Percentiles rank a stretch among this genome's conserved stretches.
phyloP scores from a whole-genome alignment of 768 basidiomycete genomes.

The Mycena vulgaris region DNA sequence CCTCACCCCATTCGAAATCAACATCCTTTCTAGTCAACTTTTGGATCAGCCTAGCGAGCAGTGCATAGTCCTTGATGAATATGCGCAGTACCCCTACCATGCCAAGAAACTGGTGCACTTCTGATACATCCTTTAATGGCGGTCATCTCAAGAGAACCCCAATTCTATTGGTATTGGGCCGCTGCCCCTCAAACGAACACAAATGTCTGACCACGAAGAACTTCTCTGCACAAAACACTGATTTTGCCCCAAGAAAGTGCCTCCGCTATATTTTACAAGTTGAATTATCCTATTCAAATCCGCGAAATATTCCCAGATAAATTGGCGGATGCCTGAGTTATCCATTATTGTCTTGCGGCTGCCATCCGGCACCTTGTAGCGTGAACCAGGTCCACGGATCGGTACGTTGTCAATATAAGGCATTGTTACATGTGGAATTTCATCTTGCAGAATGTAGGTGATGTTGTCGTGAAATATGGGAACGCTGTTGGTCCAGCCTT shows the following conservation, averaged over 20 bases:
- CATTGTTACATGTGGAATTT: conserved; percentile 45
- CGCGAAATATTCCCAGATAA: conserved; percentile 36
- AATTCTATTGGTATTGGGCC: conserved; percentile 42
- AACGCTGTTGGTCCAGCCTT: conserved; percentile 5
- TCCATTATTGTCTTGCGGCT: not conserved
- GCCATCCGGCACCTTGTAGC: conserved; percentile 31
- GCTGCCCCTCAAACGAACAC: conserved; percentile 44
- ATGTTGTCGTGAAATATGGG: conserved; percentile 50
- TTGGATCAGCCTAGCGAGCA: not conserved
- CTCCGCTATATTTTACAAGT: conserved; percentile 3
- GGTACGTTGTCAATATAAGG: conserved; percentile 50
- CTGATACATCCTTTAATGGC: conserved; percentile 16
- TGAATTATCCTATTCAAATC: conserved; percentile 10
- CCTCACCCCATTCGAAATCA: too few relatives aligned
- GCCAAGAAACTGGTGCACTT: conserved; percentile 32
- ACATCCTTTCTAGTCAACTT: too few relatives aligned
- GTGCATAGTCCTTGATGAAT: conserved; percentile 43
- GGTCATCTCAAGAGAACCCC: conserved; percentile 40
- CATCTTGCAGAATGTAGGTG: conserved; percentile 41
- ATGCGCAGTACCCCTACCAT: conserved; percentile 19
- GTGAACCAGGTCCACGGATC: conserved; percentile 40
- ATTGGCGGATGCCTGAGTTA: not conserved
- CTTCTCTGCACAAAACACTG: conserved; percentile 32
- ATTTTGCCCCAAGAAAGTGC: conserved; percentile 47
- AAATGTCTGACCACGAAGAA: conserved; percentile 44